phyloP scores from a whole-genome alignment of 768 basidiomycete genomes.

The Xerocomus brunneocitrinus region DNA sequence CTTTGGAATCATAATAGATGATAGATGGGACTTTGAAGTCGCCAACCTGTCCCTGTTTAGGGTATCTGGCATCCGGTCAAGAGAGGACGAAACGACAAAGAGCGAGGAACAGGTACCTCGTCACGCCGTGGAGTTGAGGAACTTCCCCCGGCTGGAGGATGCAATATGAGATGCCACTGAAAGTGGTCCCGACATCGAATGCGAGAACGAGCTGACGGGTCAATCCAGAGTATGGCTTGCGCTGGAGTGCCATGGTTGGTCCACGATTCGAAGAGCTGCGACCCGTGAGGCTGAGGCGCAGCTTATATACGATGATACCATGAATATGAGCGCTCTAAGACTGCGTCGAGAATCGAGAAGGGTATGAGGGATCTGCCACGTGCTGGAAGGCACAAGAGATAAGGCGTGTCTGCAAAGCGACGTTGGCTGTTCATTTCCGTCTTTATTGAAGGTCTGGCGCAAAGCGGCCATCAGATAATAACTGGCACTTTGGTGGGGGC shows the following conservation, averaged over 20 bases:
- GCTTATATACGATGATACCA: slow-evolving; percentile 2
- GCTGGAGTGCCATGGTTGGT: slow-evolving; percentile 22
- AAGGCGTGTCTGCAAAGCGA: not conserved
- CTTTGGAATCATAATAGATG: slow-evolving; percentile 40
- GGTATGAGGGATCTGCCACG: not conserved
- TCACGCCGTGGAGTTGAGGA: slow-evolving; percentile 23
- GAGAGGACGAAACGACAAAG: not conserved
- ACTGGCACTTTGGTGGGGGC: no score
- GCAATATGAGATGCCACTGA: slow-evolving; percentile 32
- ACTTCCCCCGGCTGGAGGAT: slow-evolving; percentile 35
- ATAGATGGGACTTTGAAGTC: slow-evolving; percentile 44
- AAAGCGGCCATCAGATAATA: not conserved
- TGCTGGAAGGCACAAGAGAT: slow-evolving; percentile 1
- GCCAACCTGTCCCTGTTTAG: slow-evolving; percentile 37
- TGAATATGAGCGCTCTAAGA: not conserved
- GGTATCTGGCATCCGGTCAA: slow-evolving; percentile 23
- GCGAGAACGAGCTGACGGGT: slow-evolving; percentile 32
- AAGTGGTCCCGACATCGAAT: slow-evolving; percentile 38
- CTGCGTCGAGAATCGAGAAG: slow-evolving; percentile 1
- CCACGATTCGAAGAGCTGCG: not conserved
- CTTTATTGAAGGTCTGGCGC: no score
- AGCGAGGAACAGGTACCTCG: not conserved
- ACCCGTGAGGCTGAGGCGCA: not conserved
- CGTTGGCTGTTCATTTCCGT: slow-evolving; percentile 3
- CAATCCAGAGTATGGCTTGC: slow-evolving; percentile 32